Evolutionary conservation across 306 rosid genomes (phyloP).

Genomic region (Gynostemma pentaphyllum): DNA sequence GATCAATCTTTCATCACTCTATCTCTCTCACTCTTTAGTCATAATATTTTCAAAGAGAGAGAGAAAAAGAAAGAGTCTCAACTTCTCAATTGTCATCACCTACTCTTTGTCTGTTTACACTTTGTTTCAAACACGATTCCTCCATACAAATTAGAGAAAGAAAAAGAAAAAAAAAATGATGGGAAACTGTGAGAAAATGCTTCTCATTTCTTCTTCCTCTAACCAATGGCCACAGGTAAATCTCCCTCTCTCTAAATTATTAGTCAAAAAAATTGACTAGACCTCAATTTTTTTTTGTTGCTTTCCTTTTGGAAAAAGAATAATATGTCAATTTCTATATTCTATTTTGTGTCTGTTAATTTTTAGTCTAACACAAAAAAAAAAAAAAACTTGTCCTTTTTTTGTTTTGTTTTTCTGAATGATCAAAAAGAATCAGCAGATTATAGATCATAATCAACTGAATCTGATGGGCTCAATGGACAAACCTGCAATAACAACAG

Average conservation of each 20-base stretch:
- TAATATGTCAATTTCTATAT: not conserved
- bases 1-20: constrained; percentile 7
- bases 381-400: not conserved
- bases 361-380: not conserved
- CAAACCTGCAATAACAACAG: constrained; percentile 26
- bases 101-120: constrained; percentile 60
- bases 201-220: constrained; percentile 37
- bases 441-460: constrained; percentile 37
- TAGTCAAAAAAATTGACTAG: constrained; percentile 43
- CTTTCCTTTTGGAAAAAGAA: not conserved
- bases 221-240: constrained; percentile 75
- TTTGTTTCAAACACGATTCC: constrained; percentile 51
- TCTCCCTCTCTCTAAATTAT: constrained; percentile 52
- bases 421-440: constrained; percentile 26
- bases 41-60: constrained; percentile 23
- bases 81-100: constrained; percentile 47
- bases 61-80: constrained; percentile 7
- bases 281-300: constrained; percentile 11
- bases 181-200: constrained; percentile 49
- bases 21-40: constrained; percentile 2
- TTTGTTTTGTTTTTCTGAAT: not conserved
- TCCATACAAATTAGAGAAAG: not conserved
- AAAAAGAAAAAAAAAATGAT: constrained; percentile 35
- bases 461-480: constrained; percentile 51
- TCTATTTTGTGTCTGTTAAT: not conserved